A percentile compares a stretch with the other conserved stretches of the same genome.
phyloP scores from a whole-genome alignment of 106 monocot species.

The Iris macrosiphon region DNA sequence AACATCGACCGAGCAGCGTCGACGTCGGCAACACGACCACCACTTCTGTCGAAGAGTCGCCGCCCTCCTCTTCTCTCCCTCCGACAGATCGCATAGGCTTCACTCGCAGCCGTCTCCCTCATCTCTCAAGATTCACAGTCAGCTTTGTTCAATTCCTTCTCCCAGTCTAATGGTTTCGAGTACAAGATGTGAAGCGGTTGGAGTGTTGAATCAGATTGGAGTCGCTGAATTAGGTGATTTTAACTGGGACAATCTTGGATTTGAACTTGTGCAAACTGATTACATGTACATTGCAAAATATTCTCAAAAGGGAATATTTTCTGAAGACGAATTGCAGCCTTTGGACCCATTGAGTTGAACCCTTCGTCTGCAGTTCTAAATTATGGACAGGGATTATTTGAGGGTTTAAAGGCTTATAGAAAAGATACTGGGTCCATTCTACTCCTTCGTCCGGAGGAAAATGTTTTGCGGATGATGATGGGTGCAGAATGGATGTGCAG shows the following conservation, averaged over 20 bases:
- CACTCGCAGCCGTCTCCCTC: too few species aligned
- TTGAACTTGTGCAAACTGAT: constrained; percentile 69
- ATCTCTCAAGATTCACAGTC: too few species aligned
- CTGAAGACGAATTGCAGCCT: constrained; percentile 52
- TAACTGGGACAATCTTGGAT: constrained; percentile 83
- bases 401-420: constrained; percentile 72
- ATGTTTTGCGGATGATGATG: constrained; percentile 66
- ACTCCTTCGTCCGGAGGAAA: constrained; percentile 88
- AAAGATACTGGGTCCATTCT: constrained; percentile 62
- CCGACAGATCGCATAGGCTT: too few species aligned
- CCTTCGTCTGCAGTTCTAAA: constrained; percentile 61
- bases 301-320: constrained; percentile 39
- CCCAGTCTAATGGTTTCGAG: too few species aligned
- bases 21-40: too few species aligned
- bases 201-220: too few species aligned
- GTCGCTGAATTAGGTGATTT: constrained; percentile 37
- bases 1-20: too few species aligned
- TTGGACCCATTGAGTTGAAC: constrained; percentile 63
- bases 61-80: too few species aligned
- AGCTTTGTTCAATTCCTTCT: too few species aligned
- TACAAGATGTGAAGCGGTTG: too few species aligned
- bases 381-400: constrained; percentile 76
- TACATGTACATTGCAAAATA: constrained; percentile 81
- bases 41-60: too few species aligned
- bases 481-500: constrained; percentile 95